Base-by-base conservation (phyloP, 2,329 filamentous ascomycete species). In the Scedosporium minutisporum region DNA sequence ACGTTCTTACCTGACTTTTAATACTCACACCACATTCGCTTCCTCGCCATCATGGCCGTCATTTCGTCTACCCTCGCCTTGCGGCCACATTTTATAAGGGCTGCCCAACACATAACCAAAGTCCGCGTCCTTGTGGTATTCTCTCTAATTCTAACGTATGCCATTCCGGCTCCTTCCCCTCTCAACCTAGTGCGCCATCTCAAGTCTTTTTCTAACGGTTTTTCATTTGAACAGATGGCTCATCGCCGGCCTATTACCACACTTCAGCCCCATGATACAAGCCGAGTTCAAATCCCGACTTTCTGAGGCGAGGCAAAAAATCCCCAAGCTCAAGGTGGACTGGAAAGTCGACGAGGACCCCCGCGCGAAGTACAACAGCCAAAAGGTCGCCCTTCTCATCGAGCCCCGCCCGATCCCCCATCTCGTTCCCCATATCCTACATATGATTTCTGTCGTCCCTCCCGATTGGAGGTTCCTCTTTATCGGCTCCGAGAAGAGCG, bases 401-500 rank as follows among this genome's bases (percentile, higher is more conserved):
- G 80, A 82, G 70, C 74, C 76, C 14, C 75, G 79, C 5, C 74
- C 76, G 1, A 67, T 81, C 14, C 75, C 80, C 14, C 77, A 80
- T 66, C 76, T 82, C 3, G 78, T 77, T 0, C 79, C 80, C 2
- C 76, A 79, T 63, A 73, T 82, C 27, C 71, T 82, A 48, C 80
- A 82, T 71, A 81, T 82, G 76, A 77, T 80, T 41, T 71, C 76
- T 3, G 78, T 82, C 23, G 77, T 82, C 1, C 80, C 80, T 1
- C 77, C 78, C 6, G 81, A 83, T 67, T 84, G 81, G 81, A 77
- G 76, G 55, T 82, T 83, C 68, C 68, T 80, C 65, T 82, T 83
- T 68, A 74, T 83, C 65, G 80, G 81, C 60, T 78, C 80, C 38
- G 74, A 76, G 41, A 71, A 76, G 66, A 82, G 80, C 61, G 75